Evolutionary conservation across 371 early-diverging fungal genomes (phyloP), one percentile per base, ranked within the genome.

Genomic region (Mortierella sp.): DNA sequence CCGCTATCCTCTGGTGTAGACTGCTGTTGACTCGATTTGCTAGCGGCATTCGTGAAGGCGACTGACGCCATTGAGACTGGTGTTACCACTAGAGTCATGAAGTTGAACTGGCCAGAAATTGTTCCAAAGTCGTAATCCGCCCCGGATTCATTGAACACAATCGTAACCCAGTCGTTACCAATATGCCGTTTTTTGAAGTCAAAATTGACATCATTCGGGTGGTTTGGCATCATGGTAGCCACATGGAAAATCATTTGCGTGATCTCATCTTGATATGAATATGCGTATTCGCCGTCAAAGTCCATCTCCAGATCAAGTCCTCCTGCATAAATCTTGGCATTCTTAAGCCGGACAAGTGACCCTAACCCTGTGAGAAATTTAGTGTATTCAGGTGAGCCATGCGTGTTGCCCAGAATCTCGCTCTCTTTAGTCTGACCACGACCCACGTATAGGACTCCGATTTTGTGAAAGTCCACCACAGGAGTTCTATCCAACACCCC

Each of bases 111-210:
- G 8, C 95, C 93, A 0, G 96, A 93, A 23, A 98, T 84, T 1
- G 97, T 98, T 65, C 96, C 92, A 83, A 97, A 96, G 34, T 88
- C 88, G 80, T 95, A 97, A 9, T 90, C 89, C 3, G 70, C 63
- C 4, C 95, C 96, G 23, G 93, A 92, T 72, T 98, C 97, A 74
- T 97, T 96, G 76, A 93, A 98, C 17, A 97, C 93, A 68, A 98
- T 92, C 34, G 92, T 89, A 37, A 98, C 95, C 86, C 90, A 98
- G 79, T 98, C 97, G 77, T 98, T 98, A 49, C 98, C 99, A 63
- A 98, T 95, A 80, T 97, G 97, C 23, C 97, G 87, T 85, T 98
- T 98, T 79, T 98, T 98, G 51, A 84, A 85, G 53, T 88, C 90
- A 80, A 93, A 91, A 54, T 87, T 86, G 22, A 92, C 91, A 83